phyloP scores from a whole-genome alignment of 1,284 basidiomycete genomes.

The Megacollybia platyphylla region DNA sequence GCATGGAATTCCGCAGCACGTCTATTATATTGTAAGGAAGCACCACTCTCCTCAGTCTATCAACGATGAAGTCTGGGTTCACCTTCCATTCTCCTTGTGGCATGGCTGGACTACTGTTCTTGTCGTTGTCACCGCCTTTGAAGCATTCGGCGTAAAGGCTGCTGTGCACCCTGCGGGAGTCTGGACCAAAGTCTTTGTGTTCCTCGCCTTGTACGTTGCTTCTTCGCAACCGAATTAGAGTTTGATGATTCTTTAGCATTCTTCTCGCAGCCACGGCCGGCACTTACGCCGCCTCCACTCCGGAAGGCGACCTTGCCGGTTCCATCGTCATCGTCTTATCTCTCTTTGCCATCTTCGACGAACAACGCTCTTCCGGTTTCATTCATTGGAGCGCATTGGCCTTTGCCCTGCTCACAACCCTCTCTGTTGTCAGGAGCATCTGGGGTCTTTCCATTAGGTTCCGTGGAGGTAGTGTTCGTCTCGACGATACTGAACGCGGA shows the following conservation, averaged over 20 bases:
- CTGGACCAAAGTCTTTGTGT: conserved; percentile 90
- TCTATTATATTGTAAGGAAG: conserved; percentile 89
- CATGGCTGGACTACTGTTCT: conserved; percentile 94
- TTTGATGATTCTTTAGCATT: conserved; percentile 32
- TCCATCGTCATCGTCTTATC: conserved; percentile 79
- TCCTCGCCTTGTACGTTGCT: conserved; percentile 60
- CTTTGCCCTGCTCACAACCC: conserved; percentile 76
- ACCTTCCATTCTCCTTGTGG: conserved; percentile 86
- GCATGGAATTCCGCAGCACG: conserved; percentile 35
- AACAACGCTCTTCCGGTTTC: conserved; percentile 54
- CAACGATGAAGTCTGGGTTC: conserved; percentile 70
- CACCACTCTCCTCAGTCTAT: conserved; percentile 53
- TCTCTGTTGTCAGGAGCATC: conserved; percentile 73
- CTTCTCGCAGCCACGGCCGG: conserved; percentile 91
- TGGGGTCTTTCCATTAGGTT: conserved; percentile 34
- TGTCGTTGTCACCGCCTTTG: conserved; percentile 79
- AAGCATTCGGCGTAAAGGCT: conserved; percentile 82
- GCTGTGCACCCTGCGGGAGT: conserved; percentile 55
- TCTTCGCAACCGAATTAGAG: background rate
- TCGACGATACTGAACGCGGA: conserved; percentile 79
- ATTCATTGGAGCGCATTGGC: conserved; percentile 83
- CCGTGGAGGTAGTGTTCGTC: conserved; percentile 32
- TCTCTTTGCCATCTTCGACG: conserved; percentile 74
- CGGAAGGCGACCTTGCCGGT: conserved; percentile 85
- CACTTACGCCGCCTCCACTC: conserved; percentile 81